Percentiles rank a stretch among this genome's conserved stretches.
phyloP scores from a whole-genome alignment of 2,329 filamentous ascomycete species.

The Venturia oleaginea region DNA sequence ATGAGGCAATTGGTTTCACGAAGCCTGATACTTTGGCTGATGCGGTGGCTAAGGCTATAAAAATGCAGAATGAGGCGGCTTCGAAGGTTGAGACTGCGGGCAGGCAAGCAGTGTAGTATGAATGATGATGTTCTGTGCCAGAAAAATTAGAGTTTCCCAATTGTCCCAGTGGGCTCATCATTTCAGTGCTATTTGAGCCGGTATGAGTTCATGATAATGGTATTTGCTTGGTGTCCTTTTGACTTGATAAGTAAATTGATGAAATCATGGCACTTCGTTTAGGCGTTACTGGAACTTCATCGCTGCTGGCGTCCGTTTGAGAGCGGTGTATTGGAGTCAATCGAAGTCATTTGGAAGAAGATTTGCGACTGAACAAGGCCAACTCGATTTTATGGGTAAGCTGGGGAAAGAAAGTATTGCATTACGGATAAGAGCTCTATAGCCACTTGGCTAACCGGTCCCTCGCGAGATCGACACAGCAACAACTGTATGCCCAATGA shows the following conservation, averaged over 20 bases:
- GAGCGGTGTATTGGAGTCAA: background rate
- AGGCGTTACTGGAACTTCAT: background rate
- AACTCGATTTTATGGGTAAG: background rate
- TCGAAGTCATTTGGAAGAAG: background rate
- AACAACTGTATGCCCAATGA: background rate
- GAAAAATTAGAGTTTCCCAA: background rate
- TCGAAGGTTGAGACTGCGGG: background rate
- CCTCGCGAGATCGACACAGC: background rate
- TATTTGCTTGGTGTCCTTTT: background rate
- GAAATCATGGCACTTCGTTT: background rate
- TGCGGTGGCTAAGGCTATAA: conserved; percentile 10
- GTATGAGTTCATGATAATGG: background rate
- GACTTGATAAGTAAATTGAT: background rate
- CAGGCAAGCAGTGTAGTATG: background rate
- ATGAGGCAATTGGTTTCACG: conserved; percentile 30
- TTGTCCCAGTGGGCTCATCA: background rate
- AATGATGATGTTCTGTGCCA: background rate
- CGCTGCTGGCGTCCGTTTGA: background rate
- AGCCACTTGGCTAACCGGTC: background rate
- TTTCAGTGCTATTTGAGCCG: background rate
- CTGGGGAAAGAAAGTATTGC: background rate
- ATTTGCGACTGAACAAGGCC: background rate
- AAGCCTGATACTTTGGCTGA: conserved; percentile 4
- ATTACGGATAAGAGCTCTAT: background rate
- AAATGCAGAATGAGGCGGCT: background rate